Evolutionary conservation across 2,329 filamentous ascomycete genomes (phyloP).

Genomic region (Davidsoniella australis): DNA sequence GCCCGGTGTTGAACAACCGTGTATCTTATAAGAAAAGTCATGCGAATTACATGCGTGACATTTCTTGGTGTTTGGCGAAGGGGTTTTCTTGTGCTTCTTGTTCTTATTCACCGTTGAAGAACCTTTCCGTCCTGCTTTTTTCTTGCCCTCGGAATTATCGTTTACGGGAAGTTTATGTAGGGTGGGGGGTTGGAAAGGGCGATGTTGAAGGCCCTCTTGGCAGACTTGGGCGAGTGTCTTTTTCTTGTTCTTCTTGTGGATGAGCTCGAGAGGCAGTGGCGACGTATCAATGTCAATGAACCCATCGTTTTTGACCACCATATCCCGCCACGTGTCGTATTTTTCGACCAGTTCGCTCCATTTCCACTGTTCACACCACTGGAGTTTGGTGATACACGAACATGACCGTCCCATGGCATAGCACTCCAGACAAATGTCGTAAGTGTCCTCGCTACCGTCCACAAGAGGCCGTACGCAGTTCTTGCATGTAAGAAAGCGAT

Average conservation of each 20-base stretch:
- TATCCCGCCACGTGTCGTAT: conserved; percentile 67
- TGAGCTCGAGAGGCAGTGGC: conserved; percentile 53
- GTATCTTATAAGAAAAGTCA: conserved; percentile 72
- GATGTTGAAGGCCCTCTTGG: conserved; percentile 63
- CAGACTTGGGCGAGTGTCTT: conserved; percentile 86
- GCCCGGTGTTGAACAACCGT: conserved; percentile 51
- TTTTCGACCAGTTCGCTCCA: conserved; percentile 64
- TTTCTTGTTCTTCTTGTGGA: conserved; percentile 47
- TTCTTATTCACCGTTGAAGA: background rate
- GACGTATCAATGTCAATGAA: conserved; percentile 47
- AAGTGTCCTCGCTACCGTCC: conserved; percentile 61
- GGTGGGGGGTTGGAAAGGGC: conserved; percentile 70
- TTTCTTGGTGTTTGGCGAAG: conserved; percentile 36
- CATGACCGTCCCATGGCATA: conserved; percentile 96
- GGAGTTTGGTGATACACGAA: conserved; percentile 65
- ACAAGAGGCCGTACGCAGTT: conserved; percentile 54
- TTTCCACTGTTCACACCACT: conserved; percentile 84
- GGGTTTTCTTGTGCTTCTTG: background rate
- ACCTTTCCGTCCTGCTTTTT: conserved; percentile 21
- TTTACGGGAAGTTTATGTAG: conserved; percentile 27
- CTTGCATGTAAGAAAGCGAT: conserved; percentile 84
- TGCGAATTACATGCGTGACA: conserved; percentile 76
- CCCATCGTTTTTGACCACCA: conserved; percentile 58
- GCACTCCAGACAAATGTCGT: conserved; percentile 96
- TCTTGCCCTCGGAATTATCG: conserved; percentile 30